Base-by-base conservation (phyloP, 768 basidiomycete species). In the Boletus vermiculosoides region DNA sequence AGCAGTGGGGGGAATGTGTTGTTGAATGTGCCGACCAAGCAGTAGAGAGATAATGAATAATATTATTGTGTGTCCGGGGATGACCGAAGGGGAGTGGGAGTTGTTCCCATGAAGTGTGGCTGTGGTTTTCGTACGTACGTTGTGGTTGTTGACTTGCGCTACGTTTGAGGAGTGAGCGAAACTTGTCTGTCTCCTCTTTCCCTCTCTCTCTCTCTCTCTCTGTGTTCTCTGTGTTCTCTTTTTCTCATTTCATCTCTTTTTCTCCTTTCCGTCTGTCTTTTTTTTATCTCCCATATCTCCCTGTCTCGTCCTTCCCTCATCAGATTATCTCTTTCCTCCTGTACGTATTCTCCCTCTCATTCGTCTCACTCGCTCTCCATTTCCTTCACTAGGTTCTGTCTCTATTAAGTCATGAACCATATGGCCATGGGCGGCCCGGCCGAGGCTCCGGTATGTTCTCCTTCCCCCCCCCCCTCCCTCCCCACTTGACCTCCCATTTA, bases 1-100 rank as follows among this genome's bases (percentile, higher is more conserved):
- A 87, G 86, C 63, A 79, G 87, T 13, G 85, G 85, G 15, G 86
- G 86, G 2, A 90, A 89, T 67, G 86, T 97, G 56, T 74, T 97
- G 63, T 73, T 96, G 71, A 92, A 90, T 73, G 86, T 96, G 59
- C 87, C 90, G 55, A 82, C 83, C 11, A 77, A 78, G 54, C 13
- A 52, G 61, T 64, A 57, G 34, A 28, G 8, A 10, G n/a, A 3
- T 4, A 36, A 1, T 28, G 20, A 40, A 4, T 31, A 40, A 23
- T 8, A 37, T 31, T 1, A 3, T 39, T 30, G 18, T 20, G 18
- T 30, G 31, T 34, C 48, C 67, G 68, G 69, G 39, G 33, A 56
- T 52, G 57, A 58, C 65, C 68, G 66, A 54, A 18, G 58, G 39
- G 48, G 12, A 28, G 33, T 55, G 34, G 28, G 47, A 52, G 34